Conservation (phyloP, 768 basidiomycete species). For the Panus rudis region DNA sequence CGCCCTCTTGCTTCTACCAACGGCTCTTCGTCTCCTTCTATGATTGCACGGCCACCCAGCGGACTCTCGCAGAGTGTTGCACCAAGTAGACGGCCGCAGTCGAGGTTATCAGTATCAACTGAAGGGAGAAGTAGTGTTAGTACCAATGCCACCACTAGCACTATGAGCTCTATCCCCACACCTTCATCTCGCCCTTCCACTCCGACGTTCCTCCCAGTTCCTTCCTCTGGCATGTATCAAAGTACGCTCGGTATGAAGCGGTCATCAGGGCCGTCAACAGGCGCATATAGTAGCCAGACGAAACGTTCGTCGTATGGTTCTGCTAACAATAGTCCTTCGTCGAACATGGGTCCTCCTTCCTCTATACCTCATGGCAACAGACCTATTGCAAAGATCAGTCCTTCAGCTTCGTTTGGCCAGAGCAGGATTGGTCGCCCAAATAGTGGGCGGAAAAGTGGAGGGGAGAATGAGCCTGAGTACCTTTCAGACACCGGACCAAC, state of each 20-base stretch:
- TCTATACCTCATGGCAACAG: constrained; percentile 10
- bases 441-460: constrained; percentile 21
- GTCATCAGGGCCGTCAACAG: constrained; percentile 43
- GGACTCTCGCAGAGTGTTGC: constrained; percentile 35
- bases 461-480: constrained; percentile 15
- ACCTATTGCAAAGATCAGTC: constrained; percentile 16
- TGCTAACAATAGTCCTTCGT: constrained; percentile 23
- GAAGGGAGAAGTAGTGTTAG: constrained; percentile 35
- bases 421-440: constrained; percentile 26
- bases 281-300: constrained; percentile 30
- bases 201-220: constrained; percentile 71
- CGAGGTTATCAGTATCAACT: constrained; percentile 61
- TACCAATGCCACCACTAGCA: constrained; percentile 51
- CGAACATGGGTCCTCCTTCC: constrained; percentile 7
- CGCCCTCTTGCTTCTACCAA: constrained; percentile 41
- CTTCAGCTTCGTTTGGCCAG: constrained; percentile 17
- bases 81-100: constrained; percentile 56
- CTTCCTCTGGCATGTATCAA: constrained; percentile 43
- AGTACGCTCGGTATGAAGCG: constrained; percentile 48
- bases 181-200: constrained; percentile 67
- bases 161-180: constrained; percentile 55
- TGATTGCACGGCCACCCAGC: constrained; percentile 28
- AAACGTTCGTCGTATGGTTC: constrained; percentile 64
- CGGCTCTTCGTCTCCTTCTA: constrained; percentile 38
- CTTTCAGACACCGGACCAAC: constrained; percentile 13